These are phyloP conservation scores for Yamadazyma philogaea DNA, from an alignment of 805 yeast genomes.

Conservation along the genomic window DNA sequence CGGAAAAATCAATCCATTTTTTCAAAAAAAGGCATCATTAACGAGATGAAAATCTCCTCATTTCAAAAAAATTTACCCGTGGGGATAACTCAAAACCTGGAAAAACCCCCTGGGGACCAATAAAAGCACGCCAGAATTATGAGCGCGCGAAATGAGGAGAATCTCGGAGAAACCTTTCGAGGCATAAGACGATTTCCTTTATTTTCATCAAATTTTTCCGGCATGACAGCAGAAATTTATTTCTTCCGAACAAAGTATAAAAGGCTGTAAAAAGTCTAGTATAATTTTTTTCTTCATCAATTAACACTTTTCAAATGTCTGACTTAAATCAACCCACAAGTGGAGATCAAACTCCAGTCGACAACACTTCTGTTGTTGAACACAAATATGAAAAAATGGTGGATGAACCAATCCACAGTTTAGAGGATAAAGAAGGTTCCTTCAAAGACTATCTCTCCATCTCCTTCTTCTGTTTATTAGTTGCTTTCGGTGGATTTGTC, in stretches of 20 bases:
- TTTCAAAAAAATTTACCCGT: conserved; percentile 3
- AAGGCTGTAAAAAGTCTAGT: neutral
- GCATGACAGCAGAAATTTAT: neutral
- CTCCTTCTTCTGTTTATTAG: conserved; percentile 45
- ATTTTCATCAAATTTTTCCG: neutral
- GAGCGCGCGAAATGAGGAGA: neutral
- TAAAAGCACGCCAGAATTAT: neutral
- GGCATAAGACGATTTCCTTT: conserved; percentile 4
- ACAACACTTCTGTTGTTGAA: conserved; percentile 16
- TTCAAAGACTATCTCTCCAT: conserved; percentile 31
- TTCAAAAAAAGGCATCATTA: neutral
- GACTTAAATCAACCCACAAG: conserved; percentile 10
- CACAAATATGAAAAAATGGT: conserved; percentile 13
- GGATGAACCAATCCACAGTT: conserved; percentile 7
- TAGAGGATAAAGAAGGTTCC: conserved; percentile 25
- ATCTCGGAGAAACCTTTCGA: conserved; percentile 9
- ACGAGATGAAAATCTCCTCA: conserved; percentile 1
- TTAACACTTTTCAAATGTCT: conserved; percentile 5
- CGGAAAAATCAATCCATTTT: neutral
- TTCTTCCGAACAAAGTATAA: conserved; percentile 1
- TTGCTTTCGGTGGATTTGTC: conserved; percentile 74
- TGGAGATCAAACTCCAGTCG: conserved; percentile 17
- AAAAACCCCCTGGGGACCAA: conserved; percentile 5
- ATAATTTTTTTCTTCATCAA: neutral
- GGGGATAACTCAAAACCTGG: neutral